phyloP scores from a whole-genome alignment of 805 yeast genomes.

The Pichia eremophila region DNA sequence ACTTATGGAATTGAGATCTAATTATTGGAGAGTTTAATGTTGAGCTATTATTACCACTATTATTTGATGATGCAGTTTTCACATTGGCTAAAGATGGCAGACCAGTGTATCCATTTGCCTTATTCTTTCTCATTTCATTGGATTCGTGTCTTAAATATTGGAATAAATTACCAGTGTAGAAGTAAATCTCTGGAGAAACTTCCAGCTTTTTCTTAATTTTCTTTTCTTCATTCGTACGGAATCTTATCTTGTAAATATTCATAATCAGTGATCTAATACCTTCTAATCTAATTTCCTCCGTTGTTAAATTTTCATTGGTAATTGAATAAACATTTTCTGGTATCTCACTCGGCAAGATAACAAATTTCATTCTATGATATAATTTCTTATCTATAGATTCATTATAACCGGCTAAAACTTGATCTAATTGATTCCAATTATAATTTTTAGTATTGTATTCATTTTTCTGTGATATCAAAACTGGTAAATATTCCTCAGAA shows the following conservation, averaged over 20 bases:
- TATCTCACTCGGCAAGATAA: conserved; percentile 68
- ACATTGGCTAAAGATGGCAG: not conserved
- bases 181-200: conserved; percentile 63
- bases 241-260: conserved; percentile 49
- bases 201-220: conserved; percentile 33
- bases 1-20: conserved; percentile 13
- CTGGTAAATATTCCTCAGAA: conserved; percentile 52
- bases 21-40: not conserved
- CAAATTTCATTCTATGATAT: conserved; percentile 69
- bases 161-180: conserved; percentile 80
- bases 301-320: conserved; percentile 51
- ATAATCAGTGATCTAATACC: conserved; percentile 68
- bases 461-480: conserved; percentile 47
- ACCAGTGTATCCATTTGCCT: not conserved
- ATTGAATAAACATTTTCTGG: conserved; percentile 40
- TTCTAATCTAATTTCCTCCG: conserved; percentile 88
- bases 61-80: not conserved
- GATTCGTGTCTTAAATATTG: conserved; percentile 40
- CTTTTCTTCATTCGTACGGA: conserved; percentile 34
- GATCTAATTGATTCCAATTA: conserved; percentile 92
- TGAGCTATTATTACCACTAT: conserved; percentile 4
- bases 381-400: conserved; percentile 52
- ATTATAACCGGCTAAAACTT: conserved; percentile 81
- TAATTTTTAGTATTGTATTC: conserved; percentile 39
- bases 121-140: conserved; percentile 6